Evolutionary conservation across 2,329 filamentous ascomycete genomes (phyloP).

Genomic region (Colletotrichum paranaense): DNA sequence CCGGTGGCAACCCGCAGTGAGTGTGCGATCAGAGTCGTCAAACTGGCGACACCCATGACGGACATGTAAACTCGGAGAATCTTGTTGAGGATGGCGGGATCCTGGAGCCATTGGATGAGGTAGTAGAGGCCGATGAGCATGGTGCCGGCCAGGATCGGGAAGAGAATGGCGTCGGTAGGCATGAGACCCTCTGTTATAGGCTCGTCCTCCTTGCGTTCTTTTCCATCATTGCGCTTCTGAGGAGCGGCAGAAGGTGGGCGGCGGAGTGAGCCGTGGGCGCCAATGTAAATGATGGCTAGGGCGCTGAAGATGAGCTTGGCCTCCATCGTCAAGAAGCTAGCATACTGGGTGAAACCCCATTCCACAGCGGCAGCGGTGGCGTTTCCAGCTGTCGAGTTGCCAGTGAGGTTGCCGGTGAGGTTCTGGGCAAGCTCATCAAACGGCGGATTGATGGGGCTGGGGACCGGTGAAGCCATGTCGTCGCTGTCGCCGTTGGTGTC

Average conservation of each 20-base stretch:
- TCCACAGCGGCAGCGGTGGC: slow-evolving; percentile 46
- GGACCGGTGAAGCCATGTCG: slow-evolving; percentile 32
- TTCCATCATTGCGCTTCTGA: slow-evolving; percentile 60
- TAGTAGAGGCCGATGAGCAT: slow-evolving; percentile 84
- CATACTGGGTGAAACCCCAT: slow-evolving; percentile 52
- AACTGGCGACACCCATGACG: slow-evolving; percentile 79
- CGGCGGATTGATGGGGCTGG: slow-evolving; percentile 18
- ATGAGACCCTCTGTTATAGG: slow-evolving; percentile 71
- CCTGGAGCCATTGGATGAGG: slow-evolving; percentile 88
- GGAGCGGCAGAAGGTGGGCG: slow-evolving; percentile 83
- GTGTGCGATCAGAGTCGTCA: slow-evolving; percentile 81
- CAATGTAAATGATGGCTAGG: slow-evolving; percentile 85
- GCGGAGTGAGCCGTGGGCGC: slow-evolving; percentile 85
- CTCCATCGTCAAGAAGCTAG: slow-evolving; percentile 47
- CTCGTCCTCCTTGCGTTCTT: slow-evolving; percentile 31
- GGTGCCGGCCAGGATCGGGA: slow-evolving; percentile 81
- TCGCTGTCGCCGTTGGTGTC: not conserved
- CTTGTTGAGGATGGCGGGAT: slow-evolving; percentile 84
- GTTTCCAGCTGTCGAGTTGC: slow-evolving; percentile 39
- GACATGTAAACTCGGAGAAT: slow-evolving; percentile 88
- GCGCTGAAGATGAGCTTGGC: slow-evolving; percentile 70
- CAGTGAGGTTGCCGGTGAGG: slow-evolving; percentile 34
- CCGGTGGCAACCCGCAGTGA: slow-evolving; percentile 71
- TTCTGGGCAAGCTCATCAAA: slow-evolving; percentile 46
- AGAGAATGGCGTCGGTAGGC: slow-evolving; percentile 83